Evolutionary conservation across 1,284 basidiomycete species (phyloP), one percentile per base, ranked within the genome.

Genomic region (Ganoderma meredithae): DNA sequence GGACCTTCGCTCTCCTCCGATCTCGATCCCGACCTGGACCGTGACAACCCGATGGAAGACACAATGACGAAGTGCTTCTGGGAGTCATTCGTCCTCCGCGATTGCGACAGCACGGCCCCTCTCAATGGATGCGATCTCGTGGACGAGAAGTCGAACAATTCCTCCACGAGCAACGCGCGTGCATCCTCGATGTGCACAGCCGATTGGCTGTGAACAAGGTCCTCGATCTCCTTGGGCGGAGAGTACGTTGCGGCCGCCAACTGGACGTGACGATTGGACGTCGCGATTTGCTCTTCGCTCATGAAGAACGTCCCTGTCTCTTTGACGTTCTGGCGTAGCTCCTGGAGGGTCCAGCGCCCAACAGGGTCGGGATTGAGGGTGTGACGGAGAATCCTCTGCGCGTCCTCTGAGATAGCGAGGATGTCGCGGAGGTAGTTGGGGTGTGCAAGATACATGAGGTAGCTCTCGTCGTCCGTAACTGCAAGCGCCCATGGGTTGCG

Each of bases 401-500:
- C 85, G 15, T 81, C 82, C 27, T 78, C 73, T 10, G 92, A 93
- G 73, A 96, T 92, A 19, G 93, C 92, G 3, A 95, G 83, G 67
- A 89, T 88, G n/a, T 86, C 79, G 22, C 85, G 86, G 22, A 96
- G 83, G 75, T 91, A 91, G 72, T 91, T 80, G 52, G 83, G 85
- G 73, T 95, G 85, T 60, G 85, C 80, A 62, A 94, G 79, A 81
- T 86, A 96, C 0, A 89, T 86, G 25, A 83, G 78, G 82, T 94
- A 97, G 52, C 89, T 90, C 64, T 89, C 86, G 80, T 98, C 95
- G 59, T 84, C 81, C 6, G 84, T 80, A 60, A 84, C 88, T 4
- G 97, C 95, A 73, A 87, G 85, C 71, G 88, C 87, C 97, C 97
- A 98, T 6, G 95, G 96, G 78, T 94, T 95, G 55, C 93, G 89